Conservation (phyloP, 768 basidiomycete species). For the Wakefieldia striispora region DNA sequence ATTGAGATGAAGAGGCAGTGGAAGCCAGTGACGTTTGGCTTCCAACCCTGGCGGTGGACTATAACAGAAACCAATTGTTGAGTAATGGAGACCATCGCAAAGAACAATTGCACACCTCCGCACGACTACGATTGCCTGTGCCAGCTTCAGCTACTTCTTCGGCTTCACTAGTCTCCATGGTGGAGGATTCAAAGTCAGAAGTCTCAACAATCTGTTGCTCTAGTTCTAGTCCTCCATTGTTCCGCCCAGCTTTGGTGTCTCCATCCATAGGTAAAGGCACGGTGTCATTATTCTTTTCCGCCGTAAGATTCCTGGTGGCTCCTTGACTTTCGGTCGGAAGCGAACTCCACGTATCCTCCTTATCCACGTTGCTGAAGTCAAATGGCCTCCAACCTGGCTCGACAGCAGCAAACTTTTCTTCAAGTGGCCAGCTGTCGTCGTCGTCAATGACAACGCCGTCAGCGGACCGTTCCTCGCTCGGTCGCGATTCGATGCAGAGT, state of each 20-base stretch:
- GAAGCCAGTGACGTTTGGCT: slow-evolving; percentile 59
- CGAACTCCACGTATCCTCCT: slow-evolving; percentile 77
- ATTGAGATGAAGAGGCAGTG: slow-evolving; percentile 32
- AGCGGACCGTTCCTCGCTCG: slow-evolving; percentile 9
- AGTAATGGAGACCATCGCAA: not conserved
- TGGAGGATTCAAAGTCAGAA: slow-evolving; percentile 34
- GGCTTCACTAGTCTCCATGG: slow-evolving; percentile 31
- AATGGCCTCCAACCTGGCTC: slow-evolving; percentile 62
- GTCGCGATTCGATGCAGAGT: slow-evolving; percentile 42
- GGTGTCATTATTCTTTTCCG: slow-evolving; percentile 7
- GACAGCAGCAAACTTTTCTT: slow-evolving; percentile 56
- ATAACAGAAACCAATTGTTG: slow-evolving; percentile 7
- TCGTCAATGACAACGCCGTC: slow-evolving; percentile 31
- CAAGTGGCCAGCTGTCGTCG: slow-evolving; percentile 73
- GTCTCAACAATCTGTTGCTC: slow-evolving; percentile 29
- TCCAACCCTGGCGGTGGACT: slow-evolving; percentile 38
- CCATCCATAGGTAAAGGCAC: slow-evolving; percentile 2
- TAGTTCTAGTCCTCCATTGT: slow-evolving; percentile 9
- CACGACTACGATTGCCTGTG: slow-evolving; percentile 37
- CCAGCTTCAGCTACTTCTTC: slow-evolving; percentile 42
- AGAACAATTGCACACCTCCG: slow-evolving; percentile 40
- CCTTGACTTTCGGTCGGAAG: slow-evolving; percentile 57
- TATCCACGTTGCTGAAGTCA: slow-evolving; percentile 50
- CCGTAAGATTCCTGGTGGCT: slow-evolving; percentile 23
- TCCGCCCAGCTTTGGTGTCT: slow-evolving; percentile 11